These are phyloP conservation scores for Metschnikowia hibisci DNA, from an alignment of 805 yeast genomes.

Conservation along the genomic window DNA sequence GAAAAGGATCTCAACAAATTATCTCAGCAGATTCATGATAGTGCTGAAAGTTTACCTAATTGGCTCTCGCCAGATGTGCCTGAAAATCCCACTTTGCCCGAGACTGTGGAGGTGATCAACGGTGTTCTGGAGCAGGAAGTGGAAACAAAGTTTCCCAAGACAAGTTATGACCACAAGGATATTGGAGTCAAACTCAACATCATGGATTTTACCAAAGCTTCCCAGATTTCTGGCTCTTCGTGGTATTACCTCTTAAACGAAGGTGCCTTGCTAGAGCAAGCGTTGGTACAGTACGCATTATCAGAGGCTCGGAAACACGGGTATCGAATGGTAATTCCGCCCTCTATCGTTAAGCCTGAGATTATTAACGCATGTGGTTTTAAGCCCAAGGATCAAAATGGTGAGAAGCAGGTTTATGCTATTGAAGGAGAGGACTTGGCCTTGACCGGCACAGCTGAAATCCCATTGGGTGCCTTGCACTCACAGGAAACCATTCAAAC, in stretches of 20 bases:
- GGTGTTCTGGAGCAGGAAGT: conserved; percentile 33
- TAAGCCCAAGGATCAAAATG: conserved; percentile 83
- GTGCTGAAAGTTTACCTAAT: conserved; percentile 61
- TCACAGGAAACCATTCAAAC: conserved; percentile 45
- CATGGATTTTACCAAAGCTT: conserved; percentile 67
- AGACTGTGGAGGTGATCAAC: conserved; percentile 51
- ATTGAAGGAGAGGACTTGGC: conserved; percentile 54
- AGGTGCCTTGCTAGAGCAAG: conserved; percentile 87
- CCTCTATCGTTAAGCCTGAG: conserved; percentile 77
- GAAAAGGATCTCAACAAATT: conserved; percentile 24
- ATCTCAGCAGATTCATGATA: conserved; percentile 34
- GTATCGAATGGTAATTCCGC: conserved; percentile 72
- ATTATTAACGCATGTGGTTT: conserved; percentile 89
- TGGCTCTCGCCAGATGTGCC: conserved; percentile 48
- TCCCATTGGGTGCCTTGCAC: conserved; percentile 80
- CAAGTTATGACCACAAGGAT: conserved; percentile 54
- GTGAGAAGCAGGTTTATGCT: conserved; percentile 80
- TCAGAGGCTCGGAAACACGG: conserved; percentile 62
- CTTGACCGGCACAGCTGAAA: conserved; percentile 92
- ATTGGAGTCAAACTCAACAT: conserved; percentile 68
- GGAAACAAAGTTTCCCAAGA: conserved; percentile 12
- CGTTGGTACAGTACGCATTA: conserved; percentile 76
- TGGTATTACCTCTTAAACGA: conserved; percentile 84
- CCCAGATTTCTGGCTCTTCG: conserved; percentile 76
- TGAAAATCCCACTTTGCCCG: conserved; percentile 35